Evolutionary conservation across 2,329 filamentous ascomycete genomes (phyloP), one percentile per base, ranked within the genome.

Genomic region (Botrytis sinoallii): DNA sequence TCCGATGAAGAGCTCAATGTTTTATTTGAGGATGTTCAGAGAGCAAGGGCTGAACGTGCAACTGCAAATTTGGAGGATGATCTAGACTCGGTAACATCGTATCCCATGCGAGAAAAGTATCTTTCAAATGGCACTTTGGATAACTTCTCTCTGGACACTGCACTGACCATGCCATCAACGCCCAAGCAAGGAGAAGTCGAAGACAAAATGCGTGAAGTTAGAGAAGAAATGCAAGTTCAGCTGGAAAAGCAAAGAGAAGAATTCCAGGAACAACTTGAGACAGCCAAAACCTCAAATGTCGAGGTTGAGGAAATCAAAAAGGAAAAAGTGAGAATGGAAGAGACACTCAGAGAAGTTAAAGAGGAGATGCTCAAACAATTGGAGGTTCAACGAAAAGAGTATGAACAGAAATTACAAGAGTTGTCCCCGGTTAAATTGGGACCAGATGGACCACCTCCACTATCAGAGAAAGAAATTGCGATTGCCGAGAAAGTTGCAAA

Each of bases 1-100:
- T 96, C 92, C 0, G 96, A 99, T 80, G 96, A 98, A 79, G 95
- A 99, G 81, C 87, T 99, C 40, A 97, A 98, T 83, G 90, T 92
- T 8, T 85, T 99, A 0, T 97, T 98, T 78, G 96, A 98, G 78
- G 95, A 98, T 79, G 91, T 99, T 44, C 95, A 98, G 82, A 90
- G 91, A 77, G 94, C 93, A 10, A 89, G 95, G 77, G 95, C 95
- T 0, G 89, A 91, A 78, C 88, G 90, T 75, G 93, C 94, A 71
- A 88, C 84, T 69, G 90, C 94, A 35, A 94, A 95, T 75, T 91
- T 92, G 59, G 93, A 95, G 73, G 95, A 98, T 73, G 96, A 98
- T 81, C 90, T 91, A 71, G 96, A 99, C 77, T 98, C 95, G 0
- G 89, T 92, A 66, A 92, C 91, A 42, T 98, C 95, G 0, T 98